Conservation (phyloP, 495 filamentous ascomycete species). For the Xylaria grammica region DNA sequence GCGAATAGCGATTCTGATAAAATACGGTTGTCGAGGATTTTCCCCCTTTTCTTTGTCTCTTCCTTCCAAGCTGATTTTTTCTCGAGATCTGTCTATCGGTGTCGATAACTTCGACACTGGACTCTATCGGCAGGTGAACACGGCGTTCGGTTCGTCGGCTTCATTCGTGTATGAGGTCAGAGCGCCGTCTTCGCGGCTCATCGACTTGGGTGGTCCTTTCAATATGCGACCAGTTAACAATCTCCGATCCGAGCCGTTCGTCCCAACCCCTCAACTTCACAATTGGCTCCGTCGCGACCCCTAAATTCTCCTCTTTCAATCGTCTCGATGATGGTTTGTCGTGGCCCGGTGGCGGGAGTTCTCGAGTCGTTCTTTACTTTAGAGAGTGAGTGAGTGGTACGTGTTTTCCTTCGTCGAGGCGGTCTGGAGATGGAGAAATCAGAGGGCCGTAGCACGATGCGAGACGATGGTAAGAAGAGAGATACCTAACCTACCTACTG, state of each 20-base stretch:
- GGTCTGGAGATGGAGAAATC: background rate
- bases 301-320: background rate
- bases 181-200: constrained; percentile 22
- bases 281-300: background rate
- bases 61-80: no score
- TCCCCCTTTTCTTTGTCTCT: no score
- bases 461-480: no score
- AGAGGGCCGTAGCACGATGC: no score
- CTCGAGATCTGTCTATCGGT: no score
- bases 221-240: background rate
- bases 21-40: background rate
- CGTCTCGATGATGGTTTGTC: background rate
- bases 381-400: no score
- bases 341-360: background rate
- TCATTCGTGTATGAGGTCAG: constrained; percentile 1
- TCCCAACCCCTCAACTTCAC: background rate
- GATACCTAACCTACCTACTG: background rate
- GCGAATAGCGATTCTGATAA: background rate
- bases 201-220: background rate
- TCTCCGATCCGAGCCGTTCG: background rate
- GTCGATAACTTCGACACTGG: background rate
- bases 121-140: background rate
- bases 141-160: background rate
- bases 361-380: no score
- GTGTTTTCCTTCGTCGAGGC: constrained; percentile 3